These are phyloP conservation scores for Lipomyces orientalis DNA, from an alignment of 805 yeast species.

Conservation along the genomic window DNA sequence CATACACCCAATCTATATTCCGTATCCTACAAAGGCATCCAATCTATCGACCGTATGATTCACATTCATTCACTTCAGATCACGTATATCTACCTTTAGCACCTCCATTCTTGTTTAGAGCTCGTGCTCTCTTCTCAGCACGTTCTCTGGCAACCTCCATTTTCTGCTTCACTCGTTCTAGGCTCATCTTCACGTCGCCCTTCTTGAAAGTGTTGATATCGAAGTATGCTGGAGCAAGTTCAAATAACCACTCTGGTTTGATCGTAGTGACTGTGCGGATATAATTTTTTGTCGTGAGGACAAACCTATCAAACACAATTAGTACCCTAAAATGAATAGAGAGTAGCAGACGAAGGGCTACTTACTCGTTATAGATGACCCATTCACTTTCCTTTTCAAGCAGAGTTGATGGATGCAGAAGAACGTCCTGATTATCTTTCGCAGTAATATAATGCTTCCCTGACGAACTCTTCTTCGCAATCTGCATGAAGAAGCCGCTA, in stretches of 20 bases:
- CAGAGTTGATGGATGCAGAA: conserved; percentile 92
- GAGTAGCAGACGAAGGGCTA: not conserved
- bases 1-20: not conserved
- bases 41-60: not conserved
- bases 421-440: conserved; percentile 94
- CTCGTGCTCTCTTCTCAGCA: conserved; percentile 27
- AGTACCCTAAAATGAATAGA: not conserved
- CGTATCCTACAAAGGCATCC: not conserved
- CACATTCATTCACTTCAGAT: not conserved
- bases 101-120: conserved; percentile 13
- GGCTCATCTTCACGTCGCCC: conserved; percentile 74
- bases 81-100: not conserved
- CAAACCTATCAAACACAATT: conserved; percentile 53
- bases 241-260: conserved; percentile 90
- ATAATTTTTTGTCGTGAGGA: conserved; percentile 88
- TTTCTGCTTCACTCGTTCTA: conserved; percentile 63
- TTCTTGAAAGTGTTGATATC: conserved; percentile 65
- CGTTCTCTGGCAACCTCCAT: conserved; percentile 42
- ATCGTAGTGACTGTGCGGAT: conserved; percentile 91
- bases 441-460: conserved; percentile 85
- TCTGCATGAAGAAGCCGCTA: conserved; percentile 96
- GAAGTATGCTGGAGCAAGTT: conserved; percentile 75
- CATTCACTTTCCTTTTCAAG: conserved; percentile 88
- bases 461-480: conserved; percentile 75
- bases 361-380: conserved; percentile 86